Evolutionary conservation across 345 rosid species (phyloP).

Genomic region (Psidium guajava): DNA sequence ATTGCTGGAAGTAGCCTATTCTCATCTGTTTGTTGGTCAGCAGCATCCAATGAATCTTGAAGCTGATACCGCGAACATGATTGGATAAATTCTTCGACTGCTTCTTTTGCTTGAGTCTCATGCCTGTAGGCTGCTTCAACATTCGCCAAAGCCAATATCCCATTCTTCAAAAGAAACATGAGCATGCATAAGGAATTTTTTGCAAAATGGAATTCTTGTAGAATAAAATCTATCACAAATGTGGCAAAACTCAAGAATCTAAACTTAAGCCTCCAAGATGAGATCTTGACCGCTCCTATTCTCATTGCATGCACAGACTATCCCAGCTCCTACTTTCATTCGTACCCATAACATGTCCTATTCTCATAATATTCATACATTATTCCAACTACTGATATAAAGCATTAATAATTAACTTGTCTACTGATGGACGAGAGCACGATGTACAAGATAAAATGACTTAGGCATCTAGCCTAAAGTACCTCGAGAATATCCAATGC

Average conservation of each 20-base stretch:
- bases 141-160: slow-evolving; percentile 50
- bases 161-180: slow-evolving; percentile 29
- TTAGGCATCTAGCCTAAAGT: neutral
- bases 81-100: slow-evolving; percentile 49
- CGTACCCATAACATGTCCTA: neutral
- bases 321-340: neutral
- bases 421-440: neutral
- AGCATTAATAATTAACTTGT: neutral
- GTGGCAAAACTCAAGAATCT: neutral
- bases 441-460: neutral
- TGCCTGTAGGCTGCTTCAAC: slow-evolving; percentile 73
- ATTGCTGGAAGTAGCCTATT: slow-evolving; percentile 86
- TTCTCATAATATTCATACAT: neutral
- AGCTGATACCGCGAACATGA: slow-evolving; percentile 48
- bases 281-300: neutral
- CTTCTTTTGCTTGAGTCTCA: slow-evolving; percentile 61
- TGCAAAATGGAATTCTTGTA: neutral
- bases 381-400: neutral
- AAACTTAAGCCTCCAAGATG: neutral
- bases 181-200: neutral
- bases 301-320: neutral
- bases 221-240: neutral
- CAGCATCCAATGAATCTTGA: slow-evolving; percentile 46
- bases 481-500: slow-evolving; percentile 84
- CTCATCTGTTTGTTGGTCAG: slow-evolving; percentile 58